Conservation (phyloP, 2,329 filamentous ascomycete species). For the Drechslerella dactyloides region DNA sequence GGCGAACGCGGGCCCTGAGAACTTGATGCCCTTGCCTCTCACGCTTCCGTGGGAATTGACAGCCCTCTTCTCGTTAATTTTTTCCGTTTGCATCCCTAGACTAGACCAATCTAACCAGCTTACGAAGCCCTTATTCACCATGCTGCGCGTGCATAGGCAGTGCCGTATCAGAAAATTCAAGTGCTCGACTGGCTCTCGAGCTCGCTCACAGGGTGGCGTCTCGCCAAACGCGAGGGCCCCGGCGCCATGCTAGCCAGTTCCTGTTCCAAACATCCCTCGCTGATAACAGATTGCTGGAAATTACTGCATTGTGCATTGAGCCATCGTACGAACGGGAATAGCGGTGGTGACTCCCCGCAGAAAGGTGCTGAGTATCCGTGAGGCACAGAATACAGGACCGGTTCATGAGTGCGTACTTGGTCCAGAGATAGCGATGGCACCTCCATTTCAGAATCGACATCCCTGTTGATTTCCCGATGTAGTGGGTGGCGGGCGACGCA, state of each 20-base stretch:
- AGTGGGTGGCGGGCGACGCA: not conserved
- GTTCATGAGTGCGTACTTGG: too few relatives aligned
- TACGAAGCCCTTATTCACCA: not conserved
- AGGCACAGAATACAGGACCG: too few relatives aligned
- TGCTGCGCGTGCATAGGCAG: not conserved
- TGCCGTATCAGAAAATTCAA: too few relatives aligned
- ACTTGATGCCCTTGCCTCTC: not conserved
- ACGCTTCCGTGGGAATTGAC: not conserved
- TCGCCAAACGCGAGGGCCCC: not conserved
- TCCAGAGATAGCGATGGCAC: not conserved
- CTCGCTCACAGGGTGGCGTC: not conserved
- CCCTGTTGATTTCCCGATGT: not conserved
- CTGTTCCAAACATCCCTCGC: not conserved
- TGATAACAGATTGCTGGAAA: too few relatives aligned
- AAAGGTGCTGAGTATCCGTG: too few relatives aligned
- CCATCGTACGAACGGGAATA: too few relatives aligned
- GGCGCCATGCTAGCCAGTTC: not conserved
- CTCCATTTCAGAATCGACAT: not conserved
- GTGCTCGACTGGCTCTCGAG: not conserved
- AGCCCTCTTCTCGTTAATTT: not conserved
- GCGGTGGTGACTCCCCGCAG: too few relatives aligned
- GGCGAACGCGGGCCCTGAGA: not conserved
- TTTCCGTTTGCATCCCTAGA: not conserved
- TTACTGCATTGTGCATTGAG: too few relatives aligned
- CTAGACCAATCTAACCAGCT: not conserved